Conservation (phyloP, 257 asterid genomes). For the Jacaranda mimosifolia region DNA sequence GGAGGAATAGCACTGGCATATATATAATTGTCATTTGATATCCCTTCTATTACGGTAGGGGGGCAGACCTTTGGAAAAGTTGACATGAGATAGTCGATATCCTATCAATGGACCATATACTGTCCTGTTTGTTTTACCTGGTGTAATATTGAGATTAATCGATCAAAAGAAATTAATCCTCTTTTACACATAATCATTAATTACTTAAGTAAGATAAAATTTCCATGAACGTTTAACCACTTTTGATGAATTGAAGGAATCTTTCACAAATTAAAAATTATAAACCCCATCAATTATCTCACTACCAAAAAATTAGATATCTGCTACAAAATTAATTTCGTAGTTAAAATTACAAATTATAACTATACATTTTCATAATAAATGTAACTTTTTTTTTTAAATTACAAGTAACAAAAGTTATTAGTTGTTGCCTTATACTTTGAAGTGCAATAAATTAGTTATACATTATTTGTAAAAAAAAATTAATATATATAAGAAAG, state of each 20-base stretch:
- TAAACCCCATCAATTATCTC: neutral
- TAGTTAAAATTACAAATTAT: too few relatives aligned
- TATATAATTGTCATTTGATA: neutral
- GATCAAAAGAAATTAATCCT: neutral
- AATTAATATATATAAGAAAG: too few relatives aligned
- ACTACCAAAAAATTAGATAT: too few relatives aligned
- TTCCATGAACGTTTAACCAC: neutral
- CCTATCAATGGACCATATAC: slow-evolving; percentile 42
- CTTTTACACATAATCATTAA: slow-evolving; percentile 8
- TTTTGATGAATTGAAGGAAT: neutral
- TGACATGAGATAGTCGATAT: slow-evolving; percentile 36
- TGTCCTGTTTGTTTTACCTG: slow-evolving; percentile 17
- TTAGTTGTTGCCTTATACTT: too few relatives aligned
- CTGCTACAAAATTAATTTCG: too few relatives aligned
- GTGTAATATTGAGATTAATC: neutral
- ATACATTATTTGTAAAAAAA: too few relatives aligned
- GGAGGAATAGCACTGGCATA: neutral
- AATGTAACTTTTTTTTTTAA: too few relatives aligned
- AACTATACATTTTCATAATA: too few relatives aligned
- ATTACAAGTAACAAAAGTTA: too few relatives aligned
- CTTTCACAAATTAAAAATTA: neutral
- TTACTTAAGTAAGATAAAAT: slow-evolving; percentile 8
- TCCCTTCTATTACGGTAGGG: slow-evolving; percentile 15
- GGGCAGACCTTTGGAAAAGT: slow-evolving; percentile 24
- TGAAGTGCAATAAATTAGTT: too few relatives aligned